Evolutionary conservation across 805 yeast genomes (phyloP).

Genomic region (Barnettozyma wickerhamii): DNA sequence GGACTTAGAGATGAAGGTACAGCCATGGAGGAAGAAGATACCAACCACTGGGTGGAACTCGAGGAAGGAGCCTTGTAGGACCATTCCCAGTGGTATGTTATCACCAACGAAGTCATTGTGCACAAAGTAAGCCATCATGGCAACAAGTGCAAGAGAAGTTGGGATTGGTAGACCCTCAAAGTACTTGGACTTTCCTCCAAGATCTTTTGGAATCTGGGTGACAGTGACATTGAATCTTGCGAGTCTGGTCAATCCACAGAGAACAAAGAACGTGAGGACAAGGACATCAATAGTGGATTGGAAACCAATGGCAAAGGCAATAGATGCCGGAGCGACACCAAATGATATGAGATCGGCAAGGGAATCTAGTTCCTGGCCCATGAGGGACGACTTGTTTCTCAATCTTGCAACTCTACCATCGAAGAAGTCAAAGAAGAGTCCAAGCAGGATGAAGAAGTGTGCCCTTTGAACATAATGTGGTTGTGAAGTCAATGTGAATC

Average conservation of each 20-base stretch:
- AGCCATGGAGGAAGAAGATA: slow-evolving; percentile 74
- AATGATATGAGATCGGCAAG: slow-evolving; percentile 92
- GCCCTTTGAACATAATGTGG: slow-evolving; percentile 80
- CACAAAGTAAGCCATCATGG: slow-evolving; percentile 65
- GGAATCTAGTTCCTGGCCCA: slow-evolving; percentile 98
- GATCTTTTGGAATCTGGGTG: slow-evolving; percentile 86
- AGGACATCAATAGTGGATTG: slow-evolving; percentile 79
- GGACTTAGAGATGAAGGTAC: slow-evolving; percentile 87
- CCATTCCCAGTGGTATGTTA: slow-evolving; percentile 62
- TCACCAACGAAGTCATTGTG: slow-evolving; percentile 43
- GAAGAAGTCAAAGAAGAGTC: slow-evolving; percentile 91
- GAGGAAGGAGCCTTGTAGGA: slow-evolving; percentile 47
- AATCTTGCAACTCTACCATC: slow-evolving; percentile 97
- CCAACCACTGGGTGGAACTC: slow-evolving; percentile 74
- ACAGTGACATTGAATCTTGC: slow-evolving; percentile 96
- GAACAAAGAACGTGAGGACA: slow-evolving; percentile 74
- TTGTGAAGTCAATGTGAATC: slow-evolving; percentile 70
- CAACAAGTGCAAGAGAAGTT: slow-evolving; percentile 72
- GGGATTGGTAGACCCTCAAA: slow-evolving; percentile 98
- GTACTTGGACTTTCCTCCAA: slow-evolving; percentile 78
- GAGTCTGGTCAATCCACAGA: slow-evolving; percentile 89
- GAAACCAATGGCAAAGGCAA: slow-evolving; percentile 89
- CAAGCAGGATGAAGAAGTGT: slow-evolving; percentile 82
- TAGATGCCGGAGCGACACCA: slow-evolving; percentile 92
- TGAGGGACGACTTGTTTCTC: slow-evolving; percentile 83